Conservation (phyloP, 352 stramenopile genomes). For the Pythium aquatile region DNA sequence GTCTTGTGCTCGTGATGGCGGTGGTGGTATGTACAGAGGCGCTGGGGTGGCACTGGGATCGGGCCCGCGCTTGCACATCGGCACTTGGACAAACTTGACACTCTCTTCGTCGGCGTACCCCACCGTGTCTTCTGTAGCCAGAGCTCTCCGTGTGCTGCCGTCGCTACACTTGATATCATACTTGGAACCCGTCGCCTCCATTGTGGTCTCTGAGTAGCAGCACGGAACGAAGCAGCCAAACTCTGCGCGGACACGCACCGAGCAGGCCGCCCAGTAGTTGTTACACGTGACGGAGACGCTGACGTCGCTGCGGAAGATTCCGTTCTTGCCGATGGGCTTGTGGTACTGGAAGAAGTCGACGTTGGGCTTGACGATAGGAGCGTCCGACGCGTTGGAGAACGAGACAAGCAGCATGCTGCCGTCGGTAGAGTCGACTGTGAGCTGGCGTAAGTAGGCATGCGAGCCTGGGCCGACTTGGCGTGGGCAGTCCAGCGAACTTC, state of each 20-base stretch:
- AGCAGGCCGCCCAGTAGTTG: conserved; percentile 2
- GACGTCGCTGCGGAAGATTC: neutral
- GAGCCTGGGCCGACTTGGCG: neutral
- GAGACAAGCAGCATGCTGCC: neutral
- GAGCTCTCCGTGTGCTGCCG: neutral
- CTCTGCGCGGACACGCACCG: neutral
- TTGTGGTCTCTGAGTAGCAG: neutral
- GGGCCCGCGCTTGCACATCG: neutral
- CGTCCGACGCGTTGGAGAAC: conserved; percentile 1
- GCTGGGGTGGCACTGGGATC: neutral
- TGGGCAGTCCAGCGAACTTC: neutral
- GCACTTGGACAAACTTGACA: conserved; percentile 6
- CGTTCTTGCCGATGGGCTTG: conserved; percentile 2
- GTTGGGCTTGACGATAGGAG: neutral
- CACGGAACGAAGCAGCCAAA: conserved; percentile 4
- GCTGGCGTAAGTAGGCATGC: neutral
- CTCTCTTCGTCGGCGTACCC: conserved; percentile 4
- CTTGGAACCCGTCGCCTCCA: neutral
- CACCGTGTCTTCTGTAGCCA: neutral
- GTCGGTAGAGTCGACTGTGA: neutral
- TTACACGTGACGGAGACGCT: neutral
- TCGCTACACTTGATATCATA: neutral
- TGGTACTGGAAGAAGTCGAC: neutral
- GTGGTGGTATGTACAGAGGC: neutral
- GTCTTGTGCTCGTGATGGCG: neutral